Percentiles rank a stretch among this genome's conserved stretches.
Evolutionary conservation across 768 basidiomycete genomes (phyloP).

Genomic region (Hygrophoropsis aurantiaca): DNA sequence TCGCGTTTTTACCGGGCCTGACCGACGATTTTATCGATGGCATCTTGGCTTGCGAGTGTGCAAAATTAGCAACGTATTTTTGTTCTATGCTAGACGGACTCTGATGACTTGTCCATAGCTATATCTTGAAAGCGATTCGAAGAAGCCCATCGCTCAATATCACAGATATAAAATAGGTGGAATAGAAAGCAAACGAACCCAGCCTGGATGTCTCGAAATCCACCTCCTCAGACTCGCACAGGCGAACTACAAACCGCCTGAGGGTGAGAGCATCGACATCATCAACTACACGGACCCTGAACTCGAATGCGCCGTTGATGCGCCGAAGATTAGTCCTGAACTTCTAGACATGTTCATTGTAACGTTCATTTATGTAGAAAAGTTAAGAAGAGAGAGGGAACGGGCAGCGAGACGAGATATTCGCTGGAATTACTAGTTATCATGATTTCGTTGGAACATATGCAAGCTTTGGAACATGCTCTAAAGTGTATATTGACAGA

Average conservation of each 20-base stretch:
- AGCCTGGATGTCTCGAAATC: background rate
- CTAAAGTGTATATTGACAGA: too few species aligned
- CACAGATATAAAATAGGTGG: background rate
- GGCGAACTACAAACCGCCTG: background rate
- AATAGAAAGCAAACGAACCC: background rate
- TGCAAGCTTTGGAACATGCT: too few species aligned
- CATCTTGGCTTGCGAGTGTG: background rate
- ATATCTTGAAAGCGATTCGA: background rate
- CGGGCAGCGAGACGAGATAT: background rate
- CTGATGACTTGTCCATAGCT: background rate
- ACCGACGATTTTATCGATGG: background rate
- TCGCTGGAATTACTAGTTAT: background rate
- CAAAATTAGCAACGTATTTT: background rate
- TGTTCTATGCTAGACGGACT: background rate
- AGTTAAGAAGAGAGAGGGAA: background rate
- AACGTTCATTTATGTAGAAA: conserved; percentile 1
- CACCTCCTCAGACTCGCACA: background rate
- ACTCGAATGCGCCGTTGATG: background rate
- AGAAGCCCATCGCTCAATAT: background rate
- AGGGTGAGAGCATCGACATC: background rate
- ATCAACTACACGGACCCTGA: background rate
- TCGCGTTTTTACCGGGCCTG: background rate
- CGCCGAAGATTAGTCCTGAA: background rate
- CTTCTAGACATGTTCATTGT: background rate
- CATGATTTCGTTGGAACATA: too few species aligned